Base-by-base conservation (phyloP, 495 filamentous ascomycete species). In the Lasiosphaeria ovina region DNA sequence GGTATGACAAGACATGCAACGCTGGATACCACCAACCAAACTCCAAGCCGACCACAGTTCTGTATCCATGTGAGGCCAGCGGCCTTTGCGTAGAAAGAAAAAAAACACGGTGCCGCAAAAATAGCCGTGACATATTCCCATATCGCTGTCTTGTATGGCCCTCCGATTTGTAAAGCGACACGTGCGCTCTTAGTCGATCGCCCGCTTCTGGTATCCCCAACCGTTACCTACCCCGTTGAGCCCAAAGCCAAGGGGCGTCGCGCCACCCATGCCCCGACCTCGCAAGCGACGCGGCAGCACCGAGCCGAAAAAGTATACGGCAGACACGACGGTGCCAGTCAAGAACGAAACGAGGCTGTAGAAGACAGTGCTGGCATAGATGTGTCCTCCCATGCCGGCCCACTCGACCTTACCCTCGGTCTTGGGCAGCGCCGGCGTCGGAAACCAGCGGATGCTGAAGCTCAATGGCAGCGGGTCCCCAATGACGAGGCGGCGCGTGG, bases 371-470 rank as follows among this genome's bases (percentile, higher is more conserved):
- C 81, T 85, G n/a, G 81, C 82, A 60, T 81, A 87, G 55, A 88
- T 75, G 67, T 89, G 86, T 0, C 86, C 85, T 35, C 87, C 85
- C 76, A 88, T 81, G 11, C 85, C 86, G 17, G 73, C 70, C 81
- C 81, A 84, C 70, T 81, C 81, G 14, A 83, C 76, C 59, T 76
- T 72, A 35, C 81, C 74, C 71, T 78, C 77, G 62, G 76, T 69
- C 71, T 77, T 74, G 62, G 88, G 88, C 56, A 91, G 74, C 17
- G 72, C 77, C 10, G 89, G 86, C 3, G 85, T 89, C 17, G 89
- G 87, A 66, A 95, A 87, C 94, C 94, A 98, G 38, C 89, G 80
- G 40, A 98, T 87, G 57, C 82, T 86, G 65, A 98, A 89, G 51
- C 81, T 83, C 64, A 98, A 81, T 1, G 91, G 85, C 33, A 98